phyloP scores from a whole-genome alignment of 495 filamentous ascomycete species.

The Elasticomyces elasticus region DNA sequence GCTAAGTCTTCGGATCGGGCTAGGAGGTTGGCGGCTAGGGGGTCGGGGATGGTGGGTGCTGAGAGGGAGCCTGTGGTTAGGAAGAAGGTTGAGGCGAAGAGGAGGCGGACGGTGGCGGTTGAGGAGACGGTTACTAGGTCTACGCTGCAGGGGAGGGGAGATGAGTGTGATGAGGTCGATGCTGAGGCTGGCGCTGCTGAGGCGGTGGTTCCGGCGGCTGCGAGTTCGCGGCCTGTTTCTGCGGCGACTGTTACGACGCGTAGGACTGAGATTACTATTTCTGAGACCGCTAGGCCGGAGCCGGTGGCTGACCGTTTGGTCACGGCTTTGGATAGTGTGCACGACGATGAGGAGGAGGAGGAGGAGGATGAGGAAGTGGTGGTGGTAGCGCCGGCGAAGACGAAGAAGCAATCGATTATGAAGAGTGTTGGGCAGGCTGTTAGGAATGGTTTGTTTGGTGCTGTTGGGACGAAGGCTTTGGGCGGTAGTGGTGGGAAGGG shows the following conservation, averaged over 20 bases:
- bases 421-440: constrained; percentile 17
- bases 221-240: not conserved
- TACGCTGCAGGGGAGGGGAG: not conserved
- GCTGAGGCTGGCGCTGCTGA: not conserved
- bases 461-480: not conserved
- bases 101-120: constrained; percentile 1
- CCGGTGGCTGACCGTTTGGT: not conserved
- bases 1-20: constrained; percentile 12
- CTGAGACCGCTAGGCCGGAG: not conserved
- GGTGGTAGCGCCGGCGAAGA: not conserved
- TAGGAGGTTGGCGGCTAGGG: constrained; percentile 10
- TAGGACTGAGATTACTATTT: constrained; percentile 9
- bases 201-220: not conserved
- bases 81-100: not conserved
- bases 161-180: not conserved
- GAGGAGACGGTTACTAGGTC: not conserved
- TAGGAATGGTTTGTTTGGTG: constrained; percentile 9
- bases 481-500: not conserved
- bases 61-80: not conserved
- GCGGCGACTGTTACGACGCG: not conserved
- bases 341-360: not conserved
- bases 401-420: not conserved
- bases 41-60: not conserved
- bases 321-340: not conserved
- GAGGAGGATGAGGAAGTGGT: not conserved